A percentile compares a stretch with the other conserved stretches of the same genome.
phyloP scores from a whole-genome alignment of 345 rosid genomes.

The Eucalyptus sp. region DNA sequence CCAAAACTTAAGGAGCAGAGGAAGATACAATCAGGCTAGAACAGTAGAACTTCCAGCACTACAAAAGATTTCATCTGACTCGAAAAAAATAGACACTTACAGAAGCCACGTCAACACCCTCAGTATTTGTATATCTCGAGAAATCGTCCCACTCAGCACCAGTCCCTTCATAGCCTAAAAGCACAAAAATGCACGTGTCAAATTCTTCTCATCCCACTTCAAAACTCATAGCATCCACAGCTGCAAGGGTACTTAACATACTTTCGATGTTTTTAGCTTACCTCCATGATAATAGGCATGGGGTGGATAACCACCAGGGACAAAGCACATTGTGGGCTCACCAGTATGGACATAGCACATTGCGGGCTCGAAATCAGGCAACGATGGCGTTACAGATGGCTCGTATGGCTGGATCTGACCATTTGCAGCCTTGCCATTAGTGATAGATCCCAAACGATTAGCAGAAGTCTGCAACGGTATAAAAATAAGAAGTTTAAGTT shows the following conservation, averaged over 20 bases:
- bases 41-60: neutral
- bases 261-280: neutral
- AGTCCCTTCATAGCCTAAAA: slow-evolving; percentile 34
- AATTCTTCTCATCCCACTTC: neutral
- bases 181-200: neutral
- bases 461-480: slow-evolving; percentile 29
- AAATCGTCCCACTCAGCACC: slow-evolving; percentile 74
- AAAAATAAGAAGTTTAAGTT: neutral
- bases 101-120: slow-evolving; percentile 62
- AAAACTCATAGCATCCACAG: neutral
- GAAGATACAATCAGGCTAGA: neutral
- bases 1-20: neutral
- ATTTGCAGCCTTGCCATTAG: slow-evolving; percentile 21
- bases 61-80: neutral
- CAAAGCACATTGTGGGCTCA: slow-evolving; percentile 57
- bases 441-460: slow-evolving; percentile 57
- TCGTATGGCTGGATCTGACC: slow-evolving; percentile 55
- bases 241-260: neutral
- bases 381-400: slow-evolving; percentile 46
- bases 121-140: slow-evolving; percentile 36
- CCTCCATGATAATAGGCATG: slow-evolving; percentile 47
- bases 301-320: slow-evolving; percentile 45
- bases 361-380: slow-evolving; percentile 55
- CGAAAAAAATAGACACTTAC: slow-evolving; percentile 20
- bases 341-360: slow-evolving; percentile 54